Percentiles rank a stretch among this genome's conserved stretches.
Evolutionary conservation across 1,284 basidiomycete species (phyloP).

Genomic region (Tilletia caries): DNA sequence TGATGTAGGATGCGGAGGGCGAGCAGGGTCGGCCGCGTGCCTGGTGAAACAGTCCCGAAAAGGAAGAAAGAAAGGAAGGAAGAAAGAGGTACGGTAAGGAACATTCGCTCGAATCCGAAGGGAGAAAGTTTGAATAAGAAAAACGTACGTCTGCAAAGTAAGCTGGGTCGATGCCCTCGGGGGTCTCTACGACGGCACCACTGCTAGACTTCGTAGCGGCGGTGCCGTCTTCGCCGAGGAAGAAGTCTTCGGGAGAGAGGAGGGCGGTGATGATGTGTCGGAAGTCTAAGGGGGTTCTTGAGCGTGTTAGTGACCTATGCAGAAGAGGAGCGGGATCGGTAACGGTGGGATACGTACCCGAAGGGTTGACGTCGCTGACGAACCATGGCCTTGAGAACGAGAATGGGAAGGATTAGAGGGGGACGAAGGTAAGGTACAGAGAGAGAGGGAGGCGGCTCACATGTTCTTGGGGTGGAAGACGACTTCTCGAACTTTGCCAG

Average conservation of each 20-base stretch:
- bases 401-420: conserved; percentile 52
- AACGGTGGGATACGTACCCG: conserved; percentile 33
- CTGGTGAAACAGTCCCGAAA: not conserved
- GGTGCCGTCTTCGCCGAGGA: conserved; percentile 52
- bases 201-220: not conserved
- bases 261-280: conserved; percentile 56
- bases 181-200: conserved; percentile 24
- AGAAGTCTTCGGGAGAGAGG: conserved; percentile 58
- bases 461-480: conserved; percentile 53
- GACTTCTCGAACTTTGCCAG: conserved; percentile 40
- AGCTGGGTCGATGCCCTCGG: conserved; percentile 41
- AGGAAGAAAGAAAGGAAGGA: not conserved
- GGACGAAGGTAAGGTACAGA: no score
- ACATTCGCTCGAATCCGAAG: conserved; percentile 18
- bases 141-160: conserved; percentile 27
- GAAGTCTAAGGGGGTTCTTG: conserved; percentile 23
- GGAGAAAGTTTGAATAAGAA: not conserved
- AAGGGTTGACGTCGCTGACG: conserved; percentile 44
- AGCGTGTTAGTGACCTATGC: no score
- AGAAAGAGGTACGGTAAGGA: not conserved
- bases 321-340: not conserved
- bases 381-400: conserved; percentile 36
- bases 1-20: conserved; percentile 38
- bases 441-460: conserved; percentile 9
- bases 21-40: conserved; percentile 35